Percentiles rank a stretch among this genome's conserved stretches.
These are phyloP conservation scores for Monosporozyma servazzii DNA, from an alignment of 805 yeast genomes.

Conservation along the genomic window DNA sequence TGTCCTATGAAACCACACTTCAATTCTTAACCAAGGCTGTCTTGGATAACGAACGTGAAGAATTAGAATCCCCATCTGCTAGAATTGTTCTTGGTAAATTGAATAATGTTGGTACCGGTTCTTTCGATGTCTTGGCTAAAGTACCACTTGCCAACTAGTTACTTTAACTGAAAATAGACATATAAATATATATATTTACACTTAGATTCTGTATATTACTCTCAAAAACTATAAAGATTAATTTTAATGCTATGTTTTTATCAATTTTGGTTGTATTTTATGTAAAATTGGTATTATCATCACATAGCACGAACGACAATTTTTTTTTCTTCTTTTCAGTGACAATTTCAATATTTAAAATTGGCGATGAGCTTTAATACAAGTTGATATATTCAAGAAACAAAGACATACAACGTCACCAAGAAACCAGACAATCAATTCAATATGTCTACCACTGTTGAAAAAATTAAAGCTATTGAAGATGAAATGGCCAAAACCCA, in stretches of 20 bases:
- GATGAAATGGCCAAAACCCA: slow-evolving; percentile 98
- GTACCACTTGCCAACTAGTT: slow-evolving; percentile 20
- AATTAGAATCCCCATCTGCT: slow-evolving; percentile 85
- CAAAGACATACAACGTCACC: not conserved
- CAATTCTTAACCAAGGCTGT: slow-evolving; percentile 96
- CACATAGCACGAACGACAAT: not conserved
- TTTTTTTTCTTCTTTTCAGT: not conserved
- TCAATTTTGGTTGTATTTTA: not conserved
- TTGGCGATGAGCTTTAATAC: slow-evolving; percentile 1
- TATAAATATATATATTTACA: not conserved
- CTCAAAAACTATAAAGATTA: not conserved
- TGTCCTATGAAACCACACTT: slow-evolving; percentile 98
- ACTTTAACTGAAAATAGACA: not conserved
- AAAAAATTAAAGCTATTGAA: slow-evolving; percentile 77
- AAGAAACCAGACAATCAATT: not conserved
- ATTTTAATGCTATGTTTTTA: not conserved
- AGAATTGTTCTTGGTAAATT: slow-evolving; percentile 87
- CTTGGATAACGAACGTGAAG: slow-evolving; percentile 81
- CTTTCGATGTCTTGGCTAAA: slow-evolving; percentile 64
- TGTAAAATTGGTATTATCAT: not conserved
- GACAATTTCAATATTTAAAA: not conserved
- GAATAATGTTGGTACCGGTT: slow-evolving; percentile 89
- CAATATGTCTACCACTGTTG: slow-evolving; percentile 57
- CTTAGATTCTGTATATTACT: not conserved
- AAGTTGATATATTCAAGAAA: not conserved